Evolutionary conservation across 73 alveolate genomes (phyloP), one percentile per base, ranked within the genome.

Genomic region (Paramecium biaurelia): DNA sequence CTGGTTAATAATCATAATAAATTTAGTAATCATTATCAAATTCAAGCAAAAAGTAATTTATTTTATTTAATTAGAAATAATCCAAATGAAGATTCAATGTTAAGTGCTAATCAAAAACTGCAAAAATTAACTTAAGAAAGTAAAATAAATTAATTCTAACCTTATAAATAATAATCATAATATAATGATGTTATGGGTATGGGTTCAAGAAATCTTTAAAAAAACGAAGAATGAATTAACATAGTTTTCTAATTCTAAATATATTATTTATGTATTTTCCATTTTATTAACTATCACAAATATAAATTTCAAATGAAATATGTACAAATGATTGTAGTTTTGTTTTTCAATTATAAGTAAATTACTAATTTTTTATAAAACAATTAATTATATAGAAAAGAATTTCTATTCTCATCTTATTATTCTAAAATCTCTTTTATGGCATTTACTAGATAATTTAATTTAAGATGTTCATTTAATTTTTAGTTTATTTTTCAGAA

Each of bases 111-210:
- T 23, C 15, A 79, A 15, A 79, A 79, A n/a, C 24, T 79, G 9
- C 24, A 42, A 6, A 79, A 79, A 45, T 24, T 79, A 79, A 79
- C 70, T 6, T 41, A 79, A 11, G 74, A 79, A 38, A 47, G 43
- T 24, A 79, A 79, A 24, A 79, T 79, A 18, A 30, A 79, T 30
- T 45, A 79, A 53, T 79, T 79, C 43, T 47, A 79, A 42, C 90
- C 90, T 43, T 79, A 79, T 43, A 79, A 79, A 43, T 47, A 79
- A 79, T 72, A 72, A 72, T 38, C 56, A 35, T 34, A 79, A 47
- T 79, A 79, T 8, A 24, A 41, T 7, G 90, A 38, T 79, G 90
- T 79, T 21, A 43, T 79, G 74, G 90, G 90, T 2, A 30, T 79
- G 56, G 56, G 74, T 18, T 26, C 45, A 0, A 30, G 32, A 45